Evolutionary conservation across 2,329 filamentous ascomycete species (phyloP), one percentile per base, ranked within the genome.

Genomic region (Bipolaris zeicola): DNA sequence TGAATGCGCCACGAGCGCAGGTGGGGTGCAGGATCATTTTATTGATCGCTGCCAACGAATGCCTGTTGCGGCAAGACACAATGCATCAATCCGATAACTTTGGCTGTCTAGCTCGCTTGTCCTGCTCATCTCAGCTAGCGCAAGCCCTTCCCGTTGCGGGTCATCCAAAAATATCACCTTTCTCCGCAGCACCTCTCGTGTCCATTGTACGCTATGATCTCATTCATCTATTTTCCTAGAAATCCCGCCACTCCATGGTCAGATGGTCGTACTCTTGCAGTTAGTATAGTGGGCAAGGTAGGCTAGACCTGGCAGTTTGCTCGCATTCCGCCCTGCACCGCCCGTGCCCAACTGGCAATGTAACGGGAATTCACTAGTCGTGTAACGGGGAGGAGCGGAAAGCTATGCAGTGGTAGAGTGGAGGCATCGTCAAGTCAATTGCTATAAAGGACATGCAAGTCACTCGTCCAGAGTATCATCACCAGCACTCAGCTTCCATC

Each of bases 81-180:
- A 72, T 72, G 71, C 72, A 69, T 72, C 66, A 66, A 50, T 61
- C 58, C 58, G 51, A 58, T 67, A 67, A 65, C 61, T 51, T 64
- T 68, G 68, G 70, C 51, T 50, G 54, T 59, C 69, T 66, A 59
- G 22, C 52, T 71, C 66, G 66, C 63, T 64, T 69, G 56, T 42
- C 41, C 47, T 47, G 38, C 57, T 52, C 34, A 55, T 56, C 62
- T 47, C 45, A 49, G 57, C 56, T 54, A 56, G 62, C 51, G 52
- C 57, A 54, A 43, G 59, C 62, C 63, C 42, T 52, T 58, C 62
- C 67, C 65, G 64, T 59, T 63, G 57, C 61, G 50, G 54, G 31
- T 52, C 39, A 64, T 54, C 71, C 66, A 74, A 74, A 74, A 74
- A 74, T 74, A 75, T 43, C 51, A 11, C 37, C 33, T 43, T 44